Evolutionary conservation across 78 protist genomes (phyloP).

Genomic region (Speleostelium caveatum): DNA sequence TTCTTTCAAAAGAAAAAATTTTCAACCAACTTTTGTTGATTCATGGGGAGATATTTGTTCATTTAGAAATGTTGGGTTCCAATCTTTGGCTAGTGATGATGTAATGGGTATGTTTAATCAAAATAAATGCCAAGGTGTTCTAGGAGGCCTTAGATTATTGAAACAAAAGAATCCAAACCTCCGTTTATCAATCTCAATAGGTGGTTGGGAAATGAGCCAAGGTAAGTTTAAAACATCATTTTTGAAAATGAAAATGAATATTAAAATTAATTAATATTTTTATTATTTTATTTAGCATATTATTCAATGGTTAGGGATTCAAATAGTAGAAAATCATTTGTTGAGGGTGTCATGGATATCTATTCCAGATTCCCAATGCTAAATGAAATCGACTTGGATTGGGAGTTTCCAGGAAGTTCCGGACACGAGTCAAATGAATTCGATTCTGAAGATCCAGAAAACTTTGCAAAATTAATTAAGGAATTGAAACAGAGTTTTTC

Average conservation of each 20-base stretch:
- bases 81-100: background rate
- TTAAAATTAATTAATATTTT: background rate
- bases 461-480: conserved; percentile 5
- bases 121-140: background rate
- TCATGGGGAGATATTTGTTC: conserved; percentile 6
- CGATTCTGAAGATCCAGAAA: background rate
- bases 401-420: background rate
- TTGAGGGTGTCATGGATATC: background rate
- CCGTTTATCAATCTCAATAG: background rate
- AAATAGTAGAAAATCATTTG: background rate
- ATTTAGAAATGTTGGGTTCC: conserved; percentile 3
- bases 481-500: background rate
- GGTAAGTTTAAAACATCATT: no score
- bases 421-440: background rate
- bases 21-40: conserved; percentile 7
- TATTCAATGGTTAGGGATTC: background rate
- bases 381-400: conserved; percentile 2
- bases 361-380: conserved; percentile 13
- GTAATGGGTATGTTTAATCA: background rate
- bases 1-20: background rate
- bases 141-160: conserved; percentile 2
- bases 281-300: conserved; percentile 1
- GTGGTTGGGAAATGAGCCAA: conserved; percentile 9
- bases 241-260: background rate
- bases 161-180: background rate